phyloP scores from a whole-genome alignment of 2,329 filamentous ascomycete species.

The Sordariomycetes sp. region DNA sequence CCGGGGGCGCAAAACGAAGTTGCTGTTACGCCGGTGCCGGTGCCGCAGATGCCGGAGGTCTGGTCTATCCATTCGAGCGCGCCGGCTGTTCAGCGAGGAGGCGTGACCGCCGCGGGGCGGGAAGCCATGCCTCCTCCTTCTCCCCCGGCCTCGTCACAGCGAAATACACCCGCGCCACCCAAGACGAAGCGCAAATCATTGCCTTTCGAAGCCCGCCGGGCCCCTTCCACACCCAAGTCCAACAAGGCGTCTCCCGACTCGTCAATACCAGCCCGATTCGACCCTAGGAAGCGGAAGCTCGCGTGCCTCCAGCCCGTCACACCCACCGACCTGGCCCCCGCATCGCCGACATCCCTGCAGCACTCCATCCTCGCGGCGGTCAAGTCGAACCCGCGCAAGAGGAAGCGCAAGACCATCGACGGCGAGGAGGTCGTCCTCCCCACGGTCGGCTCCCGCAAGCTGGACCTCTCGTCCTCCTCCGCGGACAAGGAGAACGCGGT shows the following conservation, averaged over 20 bases:
- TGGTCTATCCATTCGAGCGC: not conserved
- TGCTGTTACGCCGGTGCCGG: not conserved
- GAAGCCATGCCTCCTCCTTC: not conserved
- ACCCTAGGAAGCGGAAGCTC: not conserved
- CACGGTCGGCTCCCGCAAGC: slow-evolving; percentile 7
- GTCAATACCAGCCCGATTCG: not conserved
- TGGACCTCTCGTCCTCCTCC: not conserved
- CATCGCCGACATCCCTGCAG: not conserved
- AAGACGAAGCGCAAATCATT: not conserved
- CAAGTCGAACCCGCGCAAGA: slow-evolving; percentile 33
- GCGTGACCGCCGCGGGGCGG: not conserved
- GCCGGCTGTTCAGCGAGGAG: not conserved
- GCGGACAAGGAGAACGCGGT: not conserved
- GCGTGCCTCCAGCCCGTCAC: not conserved
- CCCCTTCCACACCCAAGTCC: not conserved
- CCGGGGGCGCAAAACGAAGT: not conserved
- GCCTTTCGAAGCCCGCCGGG: not conserved
- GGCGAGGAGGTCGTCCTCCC: slow-evolving; percentile 22
- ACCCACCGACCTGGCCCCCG: not conserved
- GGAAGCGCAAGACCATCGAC: slow-evolving; percentile 35
- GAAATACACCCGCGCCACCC: not conserved
- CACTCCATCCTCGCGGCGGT: slow-evolving; percentile 39
- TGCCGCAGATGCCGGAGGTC: not conserved
- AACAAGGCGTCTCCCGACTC: not conserved
- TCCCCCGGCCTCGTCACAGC: not conserved